Conservation (phyloP, 1,284 basidiomycete species). For the Bondarzewia mesenterica region DNA sequence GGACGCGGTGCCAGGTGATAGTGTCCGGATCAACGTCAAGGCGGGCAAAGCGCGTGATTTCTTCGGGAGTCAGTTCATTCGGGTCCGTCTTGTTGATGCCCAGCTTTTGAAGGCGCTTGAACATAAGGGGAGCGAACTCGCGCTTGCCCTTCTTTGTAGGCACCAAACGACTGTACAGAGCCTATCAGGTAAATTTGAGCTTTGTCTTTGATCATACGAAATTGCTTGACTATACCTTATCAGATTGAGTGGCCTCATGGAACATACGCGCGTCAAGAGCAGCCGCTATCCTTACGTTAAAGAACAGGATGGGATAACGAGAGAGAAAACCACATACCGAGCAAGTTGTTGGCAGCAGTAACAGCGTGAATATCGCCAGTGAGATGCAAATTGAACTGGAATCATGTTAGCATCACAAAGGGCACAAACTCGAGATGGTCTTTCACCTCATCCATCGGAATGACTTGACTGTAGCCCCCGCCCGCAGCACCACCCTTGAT, state of each 20-base stretch:
- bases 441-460: conserved; percentile 94
- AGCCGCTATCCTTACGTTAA: conserved; percentile 53
- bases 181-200: conserved; percentile 27
- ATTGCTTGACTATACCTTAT: conserved; percentile 54
- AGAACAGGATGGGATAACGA: neutral
- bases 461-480: conserved; percentile 97
- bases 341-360: conserved; percentile 94
- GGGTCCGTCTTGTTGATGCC: conserved; percentile 95
- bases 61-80: conserved; percentile 87
- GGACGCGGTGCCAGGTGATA: conserved; percentile 97
- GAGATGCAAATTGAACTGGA: conserved; percentile 89
- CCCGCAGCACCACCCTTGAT: conserved; percentile 99
- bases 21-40: conserved; percentile 89
- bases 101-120: conserved; percentile 91
- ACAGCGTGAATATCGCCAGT: conserved; percentile 99
- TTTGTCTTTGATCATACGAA: neutral
- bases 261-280: conserved; percentile 97
- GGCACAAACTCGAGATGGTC: neutral
- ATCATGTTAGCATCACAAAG: neutral
- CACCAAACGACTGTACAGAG: conserved; percentile 87
- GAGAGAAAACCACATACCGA: conserved; percentile 41
- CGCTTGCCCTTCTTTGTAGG: conserved; percentile 93
- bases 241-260: conserved; percentile 93
- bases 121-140: conserved; percentile 93
- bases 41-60: conserved; percentile 84